Evolutionary conservation across 164 flowering plant species (phyloP), one percentile per base, ranked within the genome.

Genomic region (Piper longum): DNA sequence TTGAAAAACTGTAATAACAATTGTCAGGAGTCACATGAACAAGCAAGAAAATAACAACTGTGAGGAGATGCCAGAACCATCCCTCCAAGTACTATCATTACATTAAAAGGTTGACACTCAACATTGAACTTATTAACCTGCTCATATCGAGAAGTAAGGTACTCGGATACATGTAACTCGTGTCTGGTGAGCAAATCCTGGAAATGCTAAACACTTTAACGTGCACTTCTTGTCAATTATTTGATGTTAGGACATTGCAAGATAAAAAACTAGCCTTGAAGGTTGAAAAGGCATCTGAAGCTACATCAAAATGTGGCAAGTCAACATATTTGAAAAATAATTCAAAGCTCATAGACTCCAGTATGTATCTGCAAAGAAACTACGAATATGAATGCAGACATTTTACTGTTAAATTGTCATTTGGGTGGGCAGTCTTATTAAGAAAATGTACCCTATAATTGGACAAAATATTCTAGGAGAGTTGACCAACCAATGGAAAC

Each of bases 161-260:
- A 95, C 65, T 83, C 86, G 56, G 96, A 75, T 9, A 91, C 96
- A 14, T 76, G 76, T 62, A 62, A 61, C 71, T 68, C 82, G 74
- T 95, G 97, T 77, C 81, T 88, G 40, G 96, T 91, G 45, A 95
- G 93, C 69, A 95, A 80, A 78, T 95, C 97, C 99, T 95, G 93
- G 63, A 66, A 62, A 18, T 11, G 39, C 5, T 8, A 43, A 62
- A 26, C 45, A 39, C 0, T 62, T 18, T 39, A n/a, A 18, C n/a
- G 45, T 41, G 40, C 4, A 14, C 5, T 48, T 41, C 19, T 17
- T 16, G 16, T 41, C 3, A 62, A 62, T 8, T 56, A 4, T 62
- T 63, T 57, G 16, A 67, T 63, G 59, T 19, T 57, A 16, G 18
- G 63, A 65, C 64, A 44, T 65, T 13, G 60, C 26, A 68, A 59